These are phyloP conservation scores for Coniochaeta sp. DNA, from an alignment of 2,329 filamentous ascomycete genomes.

Conservation along the genomic window DNA sequence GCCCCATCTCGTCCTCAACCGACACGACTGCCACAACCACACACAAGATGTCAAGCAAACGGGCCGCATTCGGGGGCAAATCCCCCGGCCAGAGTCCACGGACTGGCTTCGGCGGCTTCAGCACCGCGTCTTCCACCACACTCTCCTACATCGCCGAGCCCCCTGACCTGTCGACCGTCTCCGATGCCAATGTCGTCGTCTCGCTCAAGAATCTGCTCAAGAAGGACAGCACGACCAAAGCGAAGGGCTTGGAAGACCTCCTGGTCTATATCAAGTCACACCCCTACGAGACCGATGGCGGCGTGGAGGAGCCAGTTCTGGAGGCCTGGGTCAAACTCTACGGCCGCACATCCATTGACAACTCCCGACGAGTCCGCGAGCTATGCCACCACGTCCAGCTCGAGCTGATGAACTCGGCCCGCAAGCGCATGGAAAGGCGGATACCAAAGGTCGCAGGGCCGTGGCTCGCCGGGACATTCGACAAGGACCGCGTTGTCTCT, in stretches of 20 bases:
- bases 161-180: constrained; percentile 70
- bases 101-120: constrained; percentile 34
- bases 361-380: constrained; percentile 79
- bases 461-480: constrained; percentile 89
- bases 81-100: constrained; percentile 11
- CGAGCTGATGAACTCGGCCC: constrained; percentile 52
- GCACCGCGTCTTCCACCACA: constrained; percentile 34
- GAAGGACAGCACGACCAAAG: constrained; percentile 87
- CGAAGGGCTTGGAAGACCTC: constrained; percentile 84
- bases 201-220: constrained; percentile 90
- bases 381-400: constrained; percentile 70
- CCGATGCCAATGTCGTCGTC: constrained; percentile 75
- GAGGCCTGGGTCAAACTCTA: constrained; percentile 89
- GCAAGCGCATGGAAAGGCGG: constrained; percentile 77
- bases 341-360: constrained; percentile 84
- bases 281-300: constrained; percentile 47
- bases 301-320: constrained; percentile 73
- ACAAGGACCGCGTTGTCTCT: constrained; percentile 71
- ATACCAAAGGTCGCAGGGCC: constrained; percentile 72
- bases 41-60: background rate
- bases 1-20: too few relatives aligned
- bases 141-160: constrained; percentile 86
- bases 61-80: constrained; percentile 5
- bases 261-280: constrained; percentile 53
- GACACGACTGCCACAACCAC: too few relatives aligned